Conservation (phyloP, 148 eudicot genomes). For the Vaccinium vitisidaea region DNA sequence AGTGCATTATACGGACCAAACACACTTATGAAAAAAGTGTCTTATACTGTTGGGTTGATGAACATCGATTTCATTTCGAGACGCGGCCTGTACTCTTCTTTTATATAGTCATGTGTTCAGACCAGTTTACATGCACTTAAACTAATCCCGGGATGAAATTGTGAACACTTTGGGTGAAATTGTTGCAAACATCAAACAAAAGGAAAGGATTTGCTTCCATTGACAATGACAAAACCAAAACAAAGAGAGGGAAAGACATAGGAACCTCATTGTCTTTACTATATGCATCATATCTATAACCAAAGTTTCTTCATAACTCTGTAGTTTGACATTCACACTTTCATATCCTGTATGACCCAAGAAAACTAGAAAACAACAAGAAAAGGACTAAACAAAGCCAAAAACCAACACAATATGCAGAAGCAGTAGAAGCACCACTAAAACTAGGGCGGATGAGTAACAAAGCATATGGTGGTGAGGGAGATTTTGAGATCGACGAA, state of each 20-base stretch:
- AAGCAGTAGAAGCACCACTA: not conserved
- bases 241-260: not conserved
- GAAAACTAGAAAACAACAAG: not conserved
- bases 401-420: constrained; percentile 11
- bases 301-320: constrained; percentile 18
- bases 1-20: not conserved
- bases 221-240: constrained; percentile 27
- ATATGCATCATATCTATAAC: constrained; percentile 24
- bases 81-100: no score
- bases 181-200: not conserved
- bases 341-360: constrained; percentile 33
- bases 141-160: not conserved
- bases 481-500: not conserved
- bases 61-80: not conserved
- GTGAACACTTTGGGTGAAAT: not conserved
- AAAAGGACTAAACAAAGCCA: constrained; percentile 6
- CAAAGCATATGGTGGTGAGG: not conserved
- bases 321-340: constrained; percentile 34
- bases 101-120: not conserved
- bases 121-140: not conserved
- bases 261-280: not conserved
- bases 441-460: constrained; percentile 6
- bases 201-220: constrained; percentile 22
- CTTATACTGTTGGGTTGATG: not conserved
- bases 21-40: not conserved